These are phyloP conservation scores for Penicillium robsamsonii DNA, from an alignment of 495 filamentous ascomycete genomes.

Conservation along the genomic window DNA sequence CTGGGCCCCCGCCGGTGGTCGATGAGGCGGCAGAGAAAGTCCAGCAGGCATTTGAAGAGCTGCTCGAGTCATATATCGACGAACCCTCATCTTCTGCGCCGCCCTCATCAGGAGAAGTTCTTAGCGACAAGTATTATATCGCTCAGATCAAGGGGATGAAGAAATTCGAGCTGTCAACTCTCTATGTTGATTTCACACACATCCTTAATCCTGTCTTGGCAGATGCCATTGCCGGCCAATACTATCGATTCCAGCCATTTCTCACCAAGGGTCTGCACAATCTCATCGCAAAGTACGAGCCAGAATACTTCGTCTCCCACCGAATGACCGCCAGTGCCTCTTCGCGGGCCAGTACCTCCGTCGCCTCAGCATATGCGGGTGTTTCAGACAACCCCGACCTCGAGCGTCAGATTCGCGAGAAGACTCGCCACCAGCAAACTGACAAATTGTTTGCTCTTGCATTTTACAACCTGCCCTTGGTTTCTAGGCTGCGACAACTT, in stretches of 20 bases:
- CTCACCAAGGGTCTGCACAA: slow-evolving; percentile 87
- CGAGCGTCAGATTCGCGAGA: slow-evolving; percentile 40
- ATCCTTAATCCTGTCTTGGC: slow-evolving; percentile 75
- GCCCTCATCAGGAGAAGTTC: slow-evolving; percentile 69
- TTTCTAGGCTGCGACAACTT: slow-evolving; percentile 84
- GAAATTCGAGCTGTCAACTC: slow-evolving; percentile 83
- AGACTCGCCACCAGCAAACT: slow-evolving; percentile 90
- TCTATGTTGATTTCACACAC: slow-evolving; percentile 96
- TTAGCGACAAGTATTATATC: slow-evolving; percentile 92
- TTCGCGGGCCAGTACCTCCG: slow-evolving; percentile 63
- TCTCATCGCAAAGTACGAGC: slow-evolving; percentile 89
- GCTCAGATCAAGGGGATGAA: slow-evolving; percentile 90
- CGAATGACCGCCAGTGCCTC: slow-evolving; percentile 66
- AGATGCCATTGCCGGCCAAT: slow-evolving; percentile 79
- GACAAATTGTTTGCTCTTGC: slow-evolving; percentile 94
- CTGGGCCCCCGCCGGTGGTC: slow-evolving; percentile 75
- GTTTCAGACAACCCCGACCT: slow-evolving; percentile 56
- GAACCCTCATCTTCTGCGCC: slow-evolving; percentile 70
- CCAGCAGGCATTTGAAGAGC: slow-evolving; percentile 79
- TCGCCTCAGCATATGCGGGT: slow-evolving; percentile 62
- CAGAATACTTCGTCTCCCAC: slow-evolving; percentile 88
- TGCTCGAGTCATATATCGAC: slow-evolving; percentile 83
- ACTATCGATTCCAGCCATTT: slow-evolving; percentile 94
- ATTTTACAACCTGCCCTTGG: slow-evolving; percentile 95
- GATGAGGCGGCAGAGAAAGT: slow-evolving; percentile 85